phyloP scores from a whole-genome alignment of 331 rosid species.

The Prunus yedoensis region DNA sequence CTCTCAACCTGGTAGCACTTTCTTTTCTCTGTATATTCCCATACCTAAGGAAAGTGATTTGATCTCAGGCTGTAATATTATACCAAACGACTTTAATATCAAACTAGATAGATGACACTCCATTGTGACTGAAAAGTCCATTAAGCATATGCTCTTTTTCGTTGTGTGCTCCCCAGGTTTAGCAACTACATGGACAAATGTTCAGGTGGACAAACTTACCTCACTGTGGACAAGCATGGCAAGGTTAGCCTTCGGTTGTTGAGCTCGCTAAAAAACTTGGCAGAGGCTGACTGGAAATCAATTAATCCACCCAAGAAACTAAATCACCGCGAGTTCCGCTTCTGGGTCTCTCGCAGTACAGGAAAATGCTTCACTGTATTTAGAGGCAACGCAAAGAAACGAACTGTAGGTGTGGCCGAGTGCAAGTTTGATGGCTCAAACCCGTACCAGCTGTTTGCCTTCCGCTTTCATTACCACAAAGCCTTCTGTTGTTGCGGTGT shows the following conservation, averaged over 20 bases:
- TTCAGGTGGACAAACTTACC: constrained; percentile 30
- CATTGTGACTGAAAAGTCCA: background rate
- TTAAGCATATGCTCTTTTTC: background rate
- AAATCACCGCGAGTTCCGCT: constrained; percentile 25
- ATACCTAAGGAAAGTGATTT: background rate
- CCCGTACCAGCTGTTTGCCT: constrained; percentile 32
- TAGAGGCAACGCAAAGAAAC: constrained; percentile 24
- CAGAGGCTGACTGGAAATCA: constrained; percentile 44
- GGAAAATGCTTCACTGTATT: constrained; percentile 42
- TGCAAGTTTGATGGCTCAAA: constrained; percentile 43
- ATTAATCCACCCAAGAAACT: constrained; percentile 22
- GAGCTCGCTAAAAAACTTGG: constrained; percentile 29
- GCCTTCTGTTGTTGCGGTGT: constrained; percentile 47
- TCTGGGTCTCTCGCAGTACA: constrained; percentile 34
- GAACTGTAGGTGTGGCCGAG: constrained; percentile 28
- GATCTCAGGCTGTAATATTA: background rate
- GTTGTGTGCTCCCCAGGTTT: constrained; percentile 23
- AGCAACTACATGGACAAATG: constrained; percentile 48
- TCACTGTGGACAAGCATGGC: constrained; percentile 35
- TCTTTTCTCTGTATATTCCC: background rate
- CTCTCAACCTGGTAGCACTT: background rate
- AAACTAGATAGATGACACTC: background rate
- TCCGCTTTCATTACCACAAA: constrained; percentile 47
- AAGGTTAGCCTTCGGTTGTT: constrained; percentile 28
- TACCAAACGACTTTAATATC: background rate